Evolutionary conservation across 176 grass and related monocot species (phyloP).

Genomic region (Juncus inflexus): DNA sequence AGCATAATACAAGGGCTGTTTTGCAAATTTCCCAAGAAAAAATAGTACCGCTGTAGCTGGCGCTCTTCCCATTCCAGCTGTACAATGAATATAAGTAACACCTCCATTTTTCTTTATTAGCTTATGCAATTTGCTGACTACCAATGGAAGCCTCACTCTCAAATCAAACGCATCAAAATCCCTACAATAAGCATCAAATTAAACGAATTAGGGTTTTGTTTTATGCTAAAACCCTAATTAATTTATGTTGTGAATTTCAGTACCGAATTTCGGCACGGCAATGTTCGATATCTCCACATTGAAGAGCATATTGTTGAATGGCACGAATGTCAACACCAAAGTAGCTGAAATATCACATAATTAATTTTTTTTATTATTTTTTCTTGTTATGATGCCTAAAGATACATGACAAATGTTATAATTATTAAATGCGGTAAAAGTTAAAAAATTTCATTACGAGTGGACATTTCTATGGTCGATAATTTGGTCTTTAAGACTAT

Average conservation of each 20-base stretch:
- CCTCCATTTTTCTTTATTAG: constrained; percentile 63
- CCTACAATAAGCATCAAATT: constrained; percentile 31
- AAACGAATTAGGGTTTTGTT: background rate
- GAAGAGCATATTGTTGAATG: constrained; percentile 69
- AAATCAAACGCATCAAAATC: constrained; percentile 99
- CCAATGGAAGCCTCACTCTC: constrained; percentile 89
- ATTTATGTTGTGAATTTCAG: background rate
- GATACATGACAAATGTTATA: too few relatives aligned
- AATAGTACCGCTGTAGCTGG: constrained; percentile 73
- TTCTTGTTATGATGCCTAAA: too few relatives aligned
- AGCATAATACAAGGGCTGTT: too few relatives aligned
- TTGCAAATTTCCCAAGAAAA: too few relatives aligned
- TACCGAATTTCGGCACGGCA: constrained; percentile 92
- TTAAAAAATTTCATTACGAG: too few relatives aligned
- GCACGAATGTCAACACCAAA: constrained; percentile 78
- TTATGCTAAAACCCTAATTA: background rate
- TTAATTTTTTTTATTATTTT: too few relatives aligned
- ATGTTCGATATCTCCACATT: constrained; percentile 77
- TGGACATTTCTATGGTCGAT: too few relatives aligned
- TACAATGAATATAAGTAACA: constrained; percentile 95
- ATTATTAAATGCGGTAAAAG: too few relatives aligned
- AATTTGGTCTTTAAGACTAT: too few relatives aligned
- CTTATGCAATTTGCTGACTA: constrained; percentile 87
- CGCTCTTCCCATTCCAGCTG: constrained; percentile 95
- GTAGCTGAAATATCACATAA: constrained; percentile 44